Conservation (phyloP, 371 early-diverging fungal species). For the Polyrhizophydium stewartii region DNA sequence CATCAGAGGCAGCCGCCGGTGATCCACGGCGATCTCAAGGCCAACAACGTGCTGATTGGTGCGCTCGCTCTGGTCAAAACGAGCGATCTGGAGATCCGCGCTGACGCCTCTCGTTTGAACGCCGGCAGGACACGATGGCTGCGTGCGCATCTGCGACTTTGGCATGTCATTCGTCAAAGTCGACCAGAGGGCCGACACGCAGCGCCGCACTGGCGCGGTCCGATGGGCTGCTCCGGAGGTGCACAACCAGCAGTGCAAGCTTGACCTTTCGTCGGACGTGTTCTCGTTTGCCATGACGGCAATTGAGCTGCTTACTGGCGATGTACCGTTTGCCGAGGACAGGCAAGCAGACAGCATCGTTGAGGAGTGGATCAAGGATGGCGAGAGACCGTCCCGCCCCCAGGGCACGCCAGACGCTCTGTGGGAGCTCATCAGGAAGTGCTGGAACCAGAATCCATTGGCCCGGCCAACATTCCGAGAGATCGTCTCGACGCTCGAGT, state of each 20-base stretch:
- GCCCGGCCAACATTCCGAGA: neutral
- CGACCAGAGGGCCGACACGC: conserved; percentile 5
- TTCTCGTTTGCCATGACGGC: conserved; percentile 35
- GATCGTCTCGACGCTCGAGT: neutral
- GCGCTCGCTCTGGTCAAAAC: too few species aligned
- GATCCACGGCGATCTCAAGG: conserved; percentile 34
- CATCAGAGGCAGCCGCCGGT: conserved; percentile 9
- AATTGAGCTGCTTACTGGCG: conserved; percentile 23
- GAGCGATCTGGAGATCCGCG: too few species aligned
- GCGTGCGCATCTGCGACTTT: conserved; percentile 34
- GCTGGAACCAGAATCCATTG: neutral
- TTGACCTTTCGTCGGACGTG: conserved; percentile 22
- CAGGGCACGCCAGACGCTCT: neutral
- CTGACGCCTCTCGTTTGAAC: too few species aligned
- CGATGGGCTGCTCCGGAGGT: conserved; percentile 33
- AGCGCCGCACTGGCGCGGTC: conserved; percentile 10
- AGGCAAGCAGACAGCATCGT: conserved; percentile 5
- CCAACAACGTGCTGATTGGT: conserved; percentile 29
- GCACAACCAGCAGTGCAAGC: conserved; percentile 13
- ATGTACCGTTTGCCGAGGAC: conserved; percentile 1
- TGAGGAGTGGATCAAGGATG: conserved; percentile 8
- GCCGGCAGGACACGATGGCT: too few species aligned
- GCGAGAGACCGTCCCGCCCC: conserved; percentile 1
- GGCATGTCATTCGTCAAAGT: conserved; percentile 24
- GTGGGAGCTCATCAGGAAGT: neutral